phyloP scores from a whole-genome alignment of 1,284 basidiomycete genomes.

The Phylloporus sp. region DNA sequence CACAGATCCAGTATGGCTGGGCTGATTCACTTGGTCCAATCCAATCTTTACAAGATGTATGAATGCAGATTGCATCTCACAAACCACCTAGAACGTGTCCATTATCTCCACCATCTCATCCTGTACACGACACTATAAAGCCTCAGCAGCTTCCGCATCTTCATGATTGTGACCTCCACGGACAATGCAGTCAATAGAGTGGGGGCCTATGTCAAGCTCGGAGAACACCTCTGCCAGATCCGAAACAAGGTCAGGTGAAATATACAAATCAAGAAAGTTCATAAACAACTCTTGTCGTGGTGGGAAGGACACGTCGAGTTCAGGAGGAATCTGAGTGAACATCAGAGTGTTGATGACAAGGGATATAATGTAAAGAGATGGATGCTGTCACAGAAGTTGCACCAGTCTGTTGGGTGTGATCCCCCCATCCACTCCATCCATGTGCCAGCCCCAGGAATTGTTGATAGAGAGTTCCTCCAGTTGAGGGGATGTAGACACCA shows the following conservation, averaged over 20 bases:
- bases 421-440: background rate
- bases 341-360: background rate
- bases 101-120: too few relatives aligned
- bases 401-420: background rate
- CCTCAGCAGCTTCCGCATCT: too few relatives aligned
- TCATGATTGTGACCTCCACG: too few relatives aligned
- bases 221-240: background rate
- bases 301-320: background rate
- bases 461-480: background rate
- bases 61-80: too few relatives aligned
- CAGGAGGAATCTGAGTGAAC: background rate
- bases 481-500: background rate
- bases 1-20: too few relatives aligned
- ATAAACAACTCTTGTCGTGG: background rate
- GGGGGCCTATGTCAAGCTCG: too few relatives aligned
- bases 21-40: too few relatives aligned
- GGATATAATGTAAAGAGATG: background rate
- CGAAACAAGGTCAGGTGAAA: background rate
- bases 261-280: background rate
- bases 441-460: background rate
- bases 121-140: too few relatives aligned
- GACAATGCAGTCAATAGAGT: too few relatives aligned
- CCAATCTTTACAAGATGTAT: too few relatives aligned
- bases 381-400: background rate
- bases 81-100: too few relatives aligned